These are phyloP conservation scores for Linnemannia exigua DNA, from an alignment of 192 early-diverging fungal species.

Conservation along the genomic window DNA sequence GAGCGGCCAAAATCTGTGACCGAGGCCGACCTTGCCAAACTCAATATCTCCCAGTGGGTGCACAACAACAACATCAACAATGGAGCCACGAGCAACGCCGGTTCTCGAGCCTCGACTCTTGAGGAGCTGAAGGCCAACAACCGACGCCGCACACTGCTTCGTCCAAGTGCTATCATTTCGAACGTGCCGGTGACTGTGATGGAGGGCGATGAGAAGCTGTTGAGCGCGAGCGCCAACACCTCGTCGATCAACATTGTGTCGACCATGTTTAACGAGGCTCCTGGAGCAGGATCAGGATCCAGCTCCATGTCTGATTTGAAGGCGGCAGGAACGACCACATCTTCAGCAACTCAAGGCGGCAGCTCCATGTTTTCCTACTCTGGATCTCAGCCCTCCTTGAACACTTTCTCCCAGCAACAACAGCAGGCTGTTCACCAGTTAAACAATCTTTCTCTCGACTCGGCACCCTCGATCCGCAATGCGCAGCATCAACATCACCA, in stretches of 20 bases:
- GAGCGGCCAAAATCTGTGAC: constrained; percentile 58
- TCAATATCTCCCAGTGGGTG: constrained; percentile 49
- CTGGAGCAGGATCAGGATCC: constrained; percentile 30
- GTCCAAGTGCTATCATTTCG: constrained; percentile 56
- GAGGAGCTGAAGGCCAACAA: constrained; percentile 54
- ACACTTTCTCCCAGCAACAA: constrained; percentile 39
- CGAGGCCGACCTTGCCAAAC: constrained; percentile 41
- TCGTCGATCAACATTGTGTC: constrained; percentile 58
- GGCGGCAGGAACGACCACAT: background rate
- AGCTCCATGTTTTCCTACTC: constrained; percentile 18
- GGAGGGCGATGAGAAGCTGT: constrained; percentile 54
- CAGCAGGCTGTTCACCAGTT: constrained; percentile 55
- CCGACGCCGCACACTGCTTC: constrained; percentile 39
- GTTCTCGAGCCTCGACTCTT: constrained; percentile 17
- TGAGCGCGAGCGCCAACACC: constrained; percentile 58
- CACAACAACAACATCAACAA: constrained; percentile 28
- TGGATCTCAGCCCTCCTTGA: constrained; percentile 20
- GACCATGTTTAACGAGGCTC: constrained; percentile 47
- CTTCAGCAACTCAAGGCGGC: constrained; percentile 31
- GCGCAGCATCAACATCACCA: constrained; percentile 16
- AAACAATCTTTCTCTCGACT: constrained; percentile 36
- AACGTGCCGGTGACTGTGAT: constrained; percentile 55
- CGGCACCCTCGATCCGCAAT: background rate
- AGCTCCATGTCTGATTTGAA: constrained; percentile 17
- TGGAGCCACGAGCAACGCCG: background rate